A percentile compares a stretch with the other conserved stretches of the same genome.
phyloP scores from a whole-genome alignment of 441 rosid genomes.

The Adansonia grandidieri region DNA sequence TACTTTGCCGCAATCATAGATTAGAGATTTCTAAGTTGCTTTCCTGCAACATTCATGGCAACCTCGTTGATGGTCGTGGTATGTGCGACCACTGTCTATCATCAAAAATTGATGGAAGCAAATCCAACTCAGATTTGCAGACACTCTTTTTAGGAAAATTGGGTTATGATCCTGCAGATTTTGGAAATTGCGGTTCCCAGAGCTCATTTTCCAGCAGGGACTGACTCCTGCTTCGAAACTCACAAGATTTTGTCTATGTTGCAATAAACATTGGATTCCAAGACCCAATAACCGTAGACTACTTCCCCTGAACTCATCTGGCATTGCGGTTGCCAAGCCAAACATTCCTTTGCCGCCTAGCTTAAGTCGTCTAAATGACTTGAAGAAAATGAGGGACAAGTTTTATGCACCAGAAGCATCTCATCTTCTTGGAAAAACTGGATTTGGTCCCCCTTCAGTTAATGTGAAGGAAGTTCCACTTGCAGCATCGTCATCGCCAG shows the following conservation, averaged over 20 bases:
- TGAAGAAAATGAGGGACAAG: conserved; percentile 48
- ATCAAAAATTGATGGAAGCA: conserved; percentile 44
- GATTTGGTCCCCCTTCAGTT: conserved; percentile 42
- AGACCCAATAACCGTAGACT: conserved; percentile 47
- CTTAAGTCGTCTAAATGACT: conserved; percentile 39
- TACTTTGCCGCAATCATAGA: conserved; percentile 62
- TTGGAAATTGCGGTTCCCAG: conserved; percentile 30
- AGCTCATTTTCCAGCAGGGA: conserved; percentile 33
- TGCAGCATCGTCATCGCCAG: conserved; percentile 25
- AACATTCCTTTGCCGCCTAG: conserved; percentile 54
- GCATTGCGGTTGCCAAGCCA: conserved; percentile 35
- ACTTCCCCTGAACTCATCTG: conserved; percentile 42
- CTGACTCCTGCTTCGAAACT: conserved; percentile 32
- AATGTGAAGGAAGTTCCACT: conserved; percentile 30
- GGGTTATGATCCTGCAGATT: conserved; percentile 42
- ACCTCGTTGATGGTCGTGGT: conserved; percentile 57
- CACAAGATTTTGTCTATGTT: conserved; percentile 59
- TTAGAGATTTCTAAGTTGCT: conserved; percentile 62
- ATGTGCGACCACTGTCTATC: conserved; percentile 71
- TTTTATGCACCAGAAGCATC: conserved; percentile 34
- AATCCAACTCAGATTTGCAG: conserved; percentile 47
- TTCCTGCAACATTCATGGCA: conserved; percentile 61
- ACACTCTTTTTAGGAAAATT: conserved; percentile 46
- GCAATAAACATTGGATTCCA: conserved; percentile 58
- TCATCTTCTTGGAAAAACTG: conserved; percentile 29